Base-by-base conservation (phyloP, 345 rosid species). In the Gossypium ekmanianum region DNA sequence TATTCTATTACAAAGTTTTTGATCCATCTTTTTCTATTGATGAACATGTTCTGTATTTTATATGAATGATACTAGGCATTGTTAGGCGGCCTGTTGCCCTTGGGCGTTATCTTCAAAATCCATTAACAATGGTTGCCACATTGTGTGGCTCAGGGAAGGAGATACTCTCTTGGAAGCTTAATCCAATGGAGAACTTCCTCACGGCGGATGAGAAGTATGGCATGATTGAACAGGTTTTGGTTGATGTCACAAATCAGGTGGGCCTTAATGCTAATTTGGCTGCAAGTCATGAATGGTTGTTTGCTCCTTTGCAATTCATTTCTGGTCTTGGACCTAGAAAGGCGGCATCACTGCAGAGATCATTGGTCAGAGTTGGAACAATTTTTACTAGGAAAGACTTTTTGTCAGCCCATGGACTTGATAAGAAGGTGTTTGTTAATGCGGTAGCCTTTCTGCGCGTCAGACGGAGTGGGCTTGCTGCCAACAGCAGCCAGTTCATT, bases 321-420 rank as follows among this genome's bases (percentile, higher is more conserved):
- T 88, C 98, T 78, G 99, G 99, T 71, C 93, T 96, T 76, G 98
- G 98, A 56, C 97, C 97, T 39, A 86, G 98, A 84, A 96, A 96
- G 85, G 98, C 97, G 61, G 97, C 97, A 65, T 89, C 94, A 66
- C 84, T 96, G 68, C 99, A 96, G 88, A 89, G 97, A 83, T 92
- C 98, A 29, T 83, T 96, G 76, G 94, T 89, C 63, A 90, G 97
- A 78, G 88, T 87, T 80, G 99, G 99, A 67, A 92, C 97, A 51
- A 90, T 95, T 76, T 96, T 85, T 80, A 89, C 88, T 13, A 87
- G 99, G 13, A 96, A 93, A 81, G 99, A 93, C 74, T 87, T 96
- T 76, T 79, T 93, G 61, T 79, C 85, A 0, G 73, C 59, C 29
- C 98, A 96, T 64, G 94, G 96, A 61, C 89, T 93, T 55, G 99